Percentiles rank a stretch among this genome's conserved stretches.
These are phyloP conservation scores for Diplotaxis tenuifolia DNA, from an alignment of 345 rosid genomes.

Conservation along the genomic window DNA sequence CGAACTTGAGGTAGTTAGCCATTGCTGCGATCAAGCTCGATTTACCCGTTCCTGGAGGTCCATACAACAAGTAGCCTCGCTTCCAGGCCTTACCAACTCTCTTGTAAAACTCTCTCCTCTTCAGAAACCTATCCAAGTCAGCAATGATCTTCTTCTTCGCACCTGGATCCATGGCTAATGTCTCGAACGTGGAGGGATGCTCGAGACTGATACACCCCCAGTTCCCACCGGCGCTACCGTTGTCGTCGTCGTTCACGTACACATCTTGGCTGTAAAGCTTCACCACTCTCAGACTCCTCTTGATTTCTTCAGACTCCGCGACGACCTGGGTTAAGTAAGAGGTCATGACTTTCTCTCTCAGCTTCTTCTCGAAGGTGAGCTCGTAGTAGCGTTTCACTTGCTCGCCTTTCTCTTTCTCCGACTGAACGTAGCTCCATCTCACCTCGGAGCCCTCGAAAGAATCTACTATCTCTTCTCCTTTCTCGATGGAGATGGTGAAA, in stretches of 20 bases:
- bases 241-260: slow-evolving; percentile 25
- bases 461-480: slow-evolving; percentile 42
- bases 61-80: slow-evolving; percentile 53
- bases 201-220: slow-evolving; percentile 54
- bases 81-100: slow-evolving; percentile 64
- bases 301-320: slow-evolving; percentile 34
- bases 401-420: slow-evolving; percentile 6
- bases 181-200: slow-evolving; percentile 55
- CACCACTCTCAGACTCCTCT: slow-evolving; percentile 37
- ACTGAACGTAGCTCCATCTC: slow-evolving; percentile 36
- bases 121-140: slow-evolving; percentile 51
- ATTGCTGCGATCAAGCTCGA: slow-evolving; percentile 62
- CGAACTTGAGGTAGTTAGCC: slow-evolving; percentile 59
- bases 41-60: slow-evolving; percentile 66
- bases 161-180: slow-evolving; percentile 44
- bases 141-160: slow-evolving; percentile 42
- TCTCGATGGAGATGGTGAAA: slow-evolving; percentile 35
- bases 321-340: slow-evolving; percentile 40
- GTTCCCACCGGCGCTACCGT: slow-evolving; percentile 4
- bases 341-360: slow-evolving; percentile 29
- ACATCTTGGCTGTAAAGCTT: slow-evolving; percentile 43
- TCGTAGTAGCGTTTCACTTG: slow-evolving; percentile 36
- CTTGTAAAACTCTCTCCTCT: slow-evolving; percentile 49
- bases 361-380: slow-evolving; percentile 44
- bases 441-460: slow-evolving; percentile 29